Base-by-base conservation (phyloP, 2,329 filamentous ascomycete species). In the Aspergillus eucalypticola region DNA sequence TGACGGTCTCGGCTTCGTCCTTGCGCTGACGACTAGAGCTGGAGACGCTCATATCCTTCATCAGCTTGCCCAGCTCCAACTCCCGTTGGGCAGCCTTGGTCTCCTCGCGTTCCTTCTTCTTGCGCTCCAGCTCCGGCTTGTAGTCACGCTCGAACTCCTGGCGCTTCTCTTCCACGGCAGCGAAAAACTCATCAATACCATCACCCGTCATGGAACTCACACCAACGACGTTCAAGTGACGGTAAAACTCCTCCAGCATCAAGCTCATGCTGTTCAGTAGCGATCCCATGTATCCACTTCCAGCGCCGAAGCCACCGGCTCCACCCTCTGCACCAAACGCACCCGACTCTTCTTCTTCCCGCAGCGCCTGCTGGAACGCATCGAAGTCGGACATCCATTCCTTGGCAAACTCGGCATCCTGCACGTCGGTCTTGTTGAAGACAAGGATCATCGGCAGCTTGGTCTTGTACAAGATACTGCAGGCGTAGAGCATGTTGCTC, bases 371-470 rank as follows among this genome's bases (percentile, higher is more conserved):
- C 74, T 98, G 95, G 79, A 99, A 99, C 0, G 90, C 88, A 66
- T 99, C 95, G 71, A 97, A 99, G 76, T 99, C 94, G 5, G 93
- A 96, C 95, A 99, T 99, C 95, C 96, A 99, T 73, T 98, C 92
- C 79, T 94, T 95, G 1, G 93, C 95, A 71, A 96, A 96, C 25
- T 86, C 85, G 0, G 92, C 91, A 70, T 96, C 90, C 75, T 96
- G 92, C 44, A 96, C 92, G 71, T 99, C 95, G 0, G 93, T 97
- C 81, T 99, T 99, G 83, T 99, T 99, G 83, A 99, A 98, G 10
- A 99, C 95, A 7, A 99, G 81, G 56, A 99, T 96, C 95, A 99
- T 99, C 23, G 95, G 95, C 0, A 99, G 83, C 75, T 96, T 96
- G 2, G 94, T 98, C 82, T 98, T 98, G 85, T 99, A 99, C 15